Evolutionary conservation across 2,329 filamentous ascomycete genomes (phyloP), one percentile per base, ranked within the genome.

Genomic region (Gnomoniopsis smithogilvyi): DNA sequence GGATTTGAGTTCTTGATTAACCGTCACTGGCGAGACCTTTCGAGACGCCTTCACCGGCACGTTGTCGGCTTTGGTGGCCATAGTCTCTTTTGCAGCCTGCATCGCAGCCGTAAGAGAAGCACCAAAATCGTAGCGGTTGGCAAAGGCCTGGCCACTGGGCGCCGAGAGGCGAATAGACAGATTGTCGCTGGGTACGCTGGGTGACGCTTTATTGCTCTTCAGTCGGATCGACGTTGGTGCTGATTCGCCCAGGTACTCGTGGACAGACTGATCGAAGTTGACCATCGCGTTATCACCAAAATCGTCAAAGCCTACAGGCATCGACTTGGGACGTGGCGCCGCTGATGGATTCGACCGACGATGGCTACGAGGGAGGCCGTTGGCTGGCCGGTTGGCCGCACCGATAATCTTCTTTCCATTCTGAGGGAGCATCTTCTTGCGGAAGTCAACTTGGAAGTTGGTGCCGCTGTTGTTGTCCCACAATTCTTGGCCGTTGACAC

Each of bases 361-460:
- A 74, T 80, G 86, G 78, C 89, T 92, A 62, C 89, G 85, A 15
- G 90, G 89, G 53, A 91, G 75, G 33, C 81, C 76, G 64, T 78
- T 80, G 15, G 73, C 68, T 11, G 83, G 73, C 47, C 82, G 80
- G 45, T 80, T 78, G 11, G 76, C 74, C 14, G 80, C 76, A 12
- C 81, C 78, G 62, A 81, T 76, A 30, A 77, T 72, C 61, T 78
- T 79, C 77, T 85, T 86, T 64, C 81, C 81, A 53, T 80, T 85
- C 67, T 81, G 81, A 19, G 83, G 78, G 62, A 90, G 82, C 65
- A 83, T 74, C 76, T 91, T 92, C 81, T 93, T 96, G 64, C 81
- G 80, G 77, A 99, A 99, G 72, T 96, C 92, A 56, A 98, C 85
- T 73, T 97, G 93, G 76, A 95, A 99, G 76, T 99, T 98, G 74